Conservation (phyloP, 1,284 basidiomycete genomes). For the Somion occarium region DNA sequence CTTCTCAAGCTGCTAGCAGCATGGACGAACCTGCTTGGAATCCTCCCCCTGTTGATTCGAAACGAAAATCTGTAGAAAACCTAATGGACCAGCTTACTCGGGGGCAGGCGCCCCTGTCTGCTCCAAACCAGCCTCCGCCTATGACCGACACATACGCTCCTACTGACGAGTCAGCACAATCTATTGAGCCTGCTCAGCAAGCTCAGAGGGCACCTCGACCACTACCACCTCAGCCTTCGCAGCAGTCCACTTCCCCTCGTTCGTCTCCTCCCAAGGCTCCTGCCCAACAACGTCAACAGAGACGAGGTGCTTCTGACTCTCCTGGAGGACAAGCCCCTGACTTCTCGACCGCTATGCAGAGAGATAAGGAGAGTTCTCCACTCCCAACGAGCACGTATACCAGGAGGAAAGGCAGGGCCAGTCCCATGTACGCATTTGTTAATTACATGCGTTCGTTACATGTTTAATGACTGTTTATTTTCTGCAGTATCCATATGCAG, state of each 20-base stretch:
- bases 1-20: slow-evolving; percentile 35
- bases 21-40: slow-evolving; percentile 51
- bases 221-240: slow-evolving; percentile 47
- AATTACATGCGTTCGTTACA: not conserved
- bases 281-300: slow-evolving; percentile 23
- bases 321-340: slow-evolving; percentile 38
- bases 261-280: slow-evolving; percentile 56
- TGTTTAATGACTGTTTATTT: slow-evolving; percentile 6
- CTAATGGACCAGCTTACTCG: slow-evolving; percentile 62
- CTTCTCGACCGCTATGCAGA: slow-evolving; percentile 32
- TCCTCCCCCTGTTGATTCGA: slow-evolving; percentile 54
- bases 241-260: slow-evolving; percentile 54
- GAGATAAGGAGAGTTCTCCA: slow-evolving; percentile 69
- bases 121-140: slow-evolving; percentile 29
- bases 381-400: slow-evolving; percentile 42
- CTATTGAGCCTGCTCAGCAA: slow-evolving; percentile 31
- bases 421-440: slow-evolving; percentile 54
- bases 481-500: slow-evolving; percentile 33
- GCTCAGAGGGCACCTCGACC: not conserved
- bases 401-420: slow-evolving; percentile 41
- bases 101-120: slow-evolving; percentile 36
- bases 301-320: slow-evolving; percentile 27
- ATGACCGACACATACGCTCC: slow-evolving; percentile 41
- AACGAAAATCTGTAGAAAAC: slow-evolving; percentile 75
- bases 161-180: slow-evolving; percentile 38